phyloP scores from a whole-genome alignment of 2,329 filamentous ascomycete genomes.

The Talaromyces sp. region DNA sequence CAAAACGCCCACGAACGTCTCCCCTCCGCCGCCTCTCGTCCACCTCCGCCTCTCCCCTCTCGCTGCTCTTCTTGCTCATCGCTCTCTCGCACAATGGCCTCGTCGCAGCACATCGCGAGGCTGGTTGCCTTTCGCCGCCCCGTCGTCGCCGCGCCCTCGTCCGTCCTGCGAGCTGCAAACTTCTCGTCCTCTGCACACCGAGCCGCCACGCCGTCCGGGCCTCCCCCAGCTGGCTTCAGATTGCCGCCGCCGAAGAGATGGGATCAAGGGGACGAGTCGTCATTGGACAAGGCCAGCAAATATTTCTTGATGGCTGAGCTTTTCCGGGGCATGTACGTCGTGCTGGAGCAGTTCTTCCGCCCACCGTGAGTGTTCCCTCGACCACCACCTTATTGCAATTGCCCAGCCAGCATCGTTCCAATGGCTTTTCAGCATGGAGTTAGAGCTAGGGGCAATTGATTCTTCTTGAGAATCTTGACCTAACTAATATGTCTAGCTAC shows the following conservation, averaged over 20 bases:
- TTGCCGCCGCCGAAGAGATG: slow-evolving; percentile 67
- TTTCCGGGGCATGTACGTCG: slow-evolving; percentile 94
- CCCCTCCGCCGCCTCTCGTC: background rate
- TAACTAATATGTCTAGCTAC: slow-evolving; percentile 56
- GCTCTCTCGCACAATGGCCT: slow-evolving; percentile 34
- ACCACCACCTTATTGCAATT: background rate
- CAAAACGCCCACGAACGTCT: background rate
- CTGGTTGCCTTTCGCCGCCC: slow-evolving; percentile 38
- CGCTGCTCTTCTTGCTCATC: slow-evolving; percentile 9
- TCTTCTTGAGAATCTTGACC: background rate
- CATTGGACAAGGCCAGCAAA: slow-evolving; percentile 78
- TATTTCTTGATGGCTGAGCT: slow-evolving; percentile 97
- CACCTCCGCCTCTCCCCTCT: slow-evolving; percentile 4
- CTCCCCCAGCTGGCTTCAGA: slow-evolving; percentile 76
- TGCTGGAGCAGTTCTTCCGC: slow-evolving; percentile 96
- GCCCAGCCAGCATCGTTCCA: background rate
- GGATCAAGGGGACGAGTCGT: slow-evolving; percentile 72
- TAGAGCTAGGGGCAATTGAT: background rate
- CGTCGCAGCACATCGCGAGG: slow-evolving; percentile 39
- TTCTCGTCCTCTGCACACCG: slow-evolving; percentile 61
- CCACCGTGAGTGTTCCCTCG: slow-evolving; percentile 69
- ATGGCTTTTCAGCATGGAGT: background rate
- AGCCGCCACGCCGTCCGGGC: slow-evolving; percentile 64
- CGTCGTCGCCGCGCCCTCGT: slow-evolving; percentile 22
- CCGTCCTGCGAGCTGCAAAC: slow-evolving; percentile 41